Evolutionary conservation across 2,329 filamentous ascomycete species (phyloP), one percentile per base, ranked within the genome.

Genomic region (Hypoxylon sp.): DNA sequence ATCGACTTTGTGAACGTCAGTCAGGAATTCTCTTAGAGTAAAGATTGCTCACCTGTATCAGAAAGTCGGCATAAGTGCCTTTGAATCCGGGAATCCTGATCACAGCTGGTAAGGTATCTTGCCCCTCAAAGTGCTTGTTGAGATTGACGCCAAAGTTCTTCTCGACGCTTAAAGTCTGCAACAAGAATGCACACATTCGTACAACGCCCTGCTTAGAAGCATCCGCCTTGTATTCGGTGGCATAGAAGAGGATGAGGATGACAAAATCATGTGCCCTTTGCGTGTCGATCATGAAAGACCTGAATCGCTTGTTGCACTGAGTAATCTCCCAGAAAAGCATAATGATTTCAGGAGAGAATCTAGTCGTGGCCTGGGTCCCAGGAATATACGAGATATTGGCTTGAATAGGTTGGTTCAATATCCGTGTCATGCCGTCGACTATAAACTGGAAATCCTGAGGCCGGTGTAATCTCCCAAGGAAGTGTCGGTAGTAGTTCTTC

Each of bases 401-500:
- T 79, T 97, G 93, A 67, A 97, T 89, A 22, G 95, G 95, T 72
- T 97, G 95, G 72, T 96, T 96, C 52, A 99, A 82, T 49, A 98
- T 92, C 72, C 93, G 88, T 0, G 91, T 94, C 90, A 97, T 97
- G 50, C 94, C 94, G 75, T 97, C 94, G 9, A 96, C 92, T 22
- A 98, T 89, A 76, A 99, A 99, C 77, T 99, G 96, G 74, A 99
- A 98, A 77, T 99, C 96, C 77, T 97, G 93, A 0, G 95, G 92
- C 48, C 96, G 88, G 79, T 98, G 96, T 46, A 99, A 80, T 36
- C 95, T 88, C 28, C 96, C 93, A 28, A 97, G 87, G 70, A 96
- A 97, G 78, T 97, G 93, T 14, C 96, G 91, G 77, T 96, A 98
- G 74, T 90, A 95, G 77, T 99, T 99, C 81, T 96, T 97, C 4